Evolutionary conservation across 208 protist genomes (phyloP).

Genomic region (Trichomonas vaginalis): DNA sequence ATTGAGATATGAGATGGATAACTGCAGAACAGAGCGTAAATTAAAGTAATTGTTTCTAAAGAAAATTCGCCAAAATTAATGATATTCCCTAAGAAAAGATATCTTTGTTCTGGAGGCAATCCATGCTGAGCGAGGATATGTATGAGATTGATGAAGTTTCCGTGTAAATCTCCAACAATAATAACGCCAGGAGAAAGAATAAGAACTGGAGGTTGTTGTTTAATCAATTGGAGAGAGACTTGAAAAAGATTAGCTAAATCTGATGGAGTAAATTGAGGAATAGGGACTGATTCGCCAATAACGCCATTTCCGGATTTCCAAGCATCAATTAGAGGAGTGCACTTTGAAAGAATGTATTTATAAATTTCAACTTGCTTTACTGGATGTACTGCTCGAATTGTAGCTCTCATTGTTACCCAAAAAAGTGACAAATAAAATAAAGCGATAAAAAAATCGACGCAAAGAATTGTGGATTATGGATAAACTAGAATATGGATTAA

Average conservation of each 20-base stretch:
- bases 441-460: too few species aligned
- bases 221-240: neutral
- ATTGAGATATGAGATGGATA: neutral
- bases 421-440: too few species aligned
- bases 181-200: neutral
- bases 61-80: slow-evolving; percentile 25
- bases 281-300: neutral
- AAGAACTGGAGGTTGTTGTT: neutral
- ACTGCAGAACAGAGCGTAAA: slow-evolving; percentile 57
- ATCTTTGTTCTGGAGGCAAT: slow-evolving; percentile 58
- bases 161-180: slow-evolving; percentile 6
- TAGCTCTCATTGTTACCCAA: too few species aligned
- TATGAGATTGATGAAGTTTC: slow-evolving; percentile 47
- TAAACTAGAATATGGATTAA: too few species aligned
- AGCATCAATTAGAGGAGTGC: neutral
- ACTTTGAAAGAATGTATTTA: neutral
- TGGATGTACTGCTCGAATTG: neutral
- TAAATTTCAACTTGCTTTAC: neutral
- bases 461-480: too few species aligned
- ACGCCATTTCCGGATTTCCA: neutral
- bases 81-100: slow-evolving; percentile 71
- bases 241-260: neutral
- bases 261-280: neutral
- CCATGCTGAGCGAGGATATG: slow-evolving; percentile 56
- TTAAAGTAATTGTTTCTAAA: slow-evolving; percentile 67